Evolutionary conservation across 2,329 filamentous ascomycete species (phyloP).

Genomic region (Stylonectria norvegica): DNA sequence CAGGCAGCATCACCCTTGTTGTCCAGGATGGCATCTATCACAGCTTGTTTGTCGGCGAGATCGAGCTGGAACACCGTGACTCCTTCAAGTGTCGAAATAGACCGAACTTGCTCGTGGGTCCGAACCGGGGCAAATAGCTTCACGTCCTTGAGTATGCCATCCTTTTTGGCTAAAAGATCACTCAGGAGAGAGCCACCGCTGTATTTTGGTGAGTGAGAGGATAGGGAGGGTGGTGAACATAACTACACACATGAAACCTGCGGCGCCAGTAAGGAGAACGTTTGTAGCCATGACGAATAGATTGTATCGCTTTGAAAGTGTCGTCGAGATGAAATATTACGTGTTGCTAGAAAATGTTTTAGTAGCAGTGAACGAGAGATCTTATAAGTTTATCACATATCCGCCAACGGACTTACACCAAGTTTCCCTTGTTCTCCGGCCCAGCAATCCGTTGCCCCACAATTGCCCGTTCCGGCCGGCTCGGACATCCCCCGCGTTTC

Average conservation of each 20-base stretch:
- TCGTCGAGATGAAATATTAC: too few relatives aligned
- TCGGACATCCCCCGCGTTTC: too few relatives aligned
- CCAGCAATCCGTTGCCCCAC: slow-evolving; percentile 21
- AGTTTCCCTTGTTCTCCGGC: too few relatives aligned
- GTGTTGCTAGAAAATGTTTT: too few relatives aligned
- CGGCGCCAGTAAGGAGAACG: slow-evolving; percentile 36
- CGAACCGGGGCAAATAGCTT: slow-evolving; percentile 33
- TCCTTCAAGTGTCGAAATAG: slow-evolving; percentile 29
- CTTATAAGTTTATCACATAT: too few relatives aligned
- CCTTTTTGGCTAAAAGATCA: slow-evolving; percentile 25
- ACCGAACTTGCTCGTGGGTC: slow-evolving; percentile 31
- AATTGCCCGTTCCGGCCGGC: too few relatives aligned
- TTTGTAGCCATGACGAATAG: slow-evolving; percentile 28
- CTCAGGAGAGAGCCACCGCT: slow-evolving; percentile 37
- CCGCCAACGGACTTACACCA: too few relatives aligned
- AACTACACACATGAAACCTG: slow-evolving; percentile 34
- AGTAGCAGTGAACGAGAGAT: too few relatives aligned
- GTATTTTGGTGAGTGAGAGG: background rate
- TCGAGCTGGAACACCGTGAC: slow-evolving; percentile 31
- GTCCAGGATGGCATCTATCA: slow-evolving; percentile 18
- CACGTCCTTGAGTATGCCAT: slow-evolving; percentile 18
- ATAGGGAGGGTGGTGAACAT: too few relatives aligned
- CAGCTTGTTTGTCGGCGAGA: slow-evolving; percentile 27
- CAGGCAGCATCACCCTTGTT: slow-evolving; percentile 31
- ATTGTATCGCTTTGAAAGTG: too few relatives aligned